A percentile compares a stretch with the other conserved stretches of the same genome.
phyloP scores from a whole-genome alignment of 306 rosid genomes.

The Dalbergia cochinchinensis region DNA sequence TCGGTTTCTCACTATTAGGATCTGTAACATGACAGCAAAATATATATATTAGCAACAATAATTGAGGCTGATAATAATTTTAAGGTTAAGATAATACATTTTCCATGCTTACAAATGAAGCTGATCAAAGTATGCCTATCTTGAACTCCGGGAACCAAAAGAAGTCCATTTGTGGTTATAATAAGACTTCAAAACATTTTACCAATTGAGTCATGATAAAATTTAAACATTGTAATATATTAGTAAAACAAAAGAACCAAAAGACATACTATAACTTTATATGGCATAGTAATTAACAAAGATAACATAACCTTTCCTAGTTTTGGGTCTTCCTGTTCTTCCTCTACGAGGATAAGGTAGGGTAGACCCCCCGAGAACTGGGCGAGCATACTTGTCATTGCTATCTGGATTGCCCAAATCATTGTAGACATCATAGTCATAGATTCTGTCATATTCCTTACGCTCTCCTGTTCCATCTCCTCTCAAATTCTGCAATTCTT shows the following conservation, averaged over 20 bases:
- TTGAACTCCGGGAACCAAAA: no score
- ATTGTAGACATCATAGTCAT: slow-evolving; percentile 82
- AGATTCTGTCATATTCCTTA: slow-evolving; percentile 71
- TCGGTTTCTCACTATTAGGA: slow-evolving; percentile 53
- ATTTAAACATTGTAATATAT: no score
- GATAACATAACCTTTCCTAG: slow-evolving; percentile 54
- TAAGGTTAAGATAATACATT: no score
- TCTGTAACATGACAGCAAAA: slow-evolving; percentile 48
- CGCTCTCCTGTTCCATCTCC: slow-evolving; percentile 80
- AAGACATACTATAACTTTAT: no score
- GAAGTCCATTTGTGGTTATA: no score
- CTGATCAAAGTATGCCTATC: no score
- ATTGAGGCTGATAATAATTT: not conserved
- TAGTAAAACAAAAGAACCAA: not conserved
- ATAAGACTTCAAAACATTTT: no score
- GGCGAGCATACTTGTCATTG: slow-evolving; percentile 60
- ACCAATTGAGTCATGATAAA: no score
- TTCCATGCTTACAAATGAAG: no score
- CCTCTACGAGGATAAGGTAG: slow-evolving; percentile 87
- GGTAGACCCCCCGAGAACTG: slow-evolving; percentile 70
- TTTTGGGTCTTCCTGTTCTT: slow-evolving; percentile 69
- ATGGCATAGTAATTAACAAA: not conserved
- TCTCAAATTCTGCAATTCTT: slow-evolving; percentile 66
- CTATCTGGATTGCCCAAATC: slow-evolving; percentile 71
- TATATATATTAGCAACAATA: not conserved